Evolutionary conservation across 371 early-diverging fungal species (phyloP), one percentile per base, ranked within the genome.

Genomic region (Vairimorpha necatrix): DNA sequence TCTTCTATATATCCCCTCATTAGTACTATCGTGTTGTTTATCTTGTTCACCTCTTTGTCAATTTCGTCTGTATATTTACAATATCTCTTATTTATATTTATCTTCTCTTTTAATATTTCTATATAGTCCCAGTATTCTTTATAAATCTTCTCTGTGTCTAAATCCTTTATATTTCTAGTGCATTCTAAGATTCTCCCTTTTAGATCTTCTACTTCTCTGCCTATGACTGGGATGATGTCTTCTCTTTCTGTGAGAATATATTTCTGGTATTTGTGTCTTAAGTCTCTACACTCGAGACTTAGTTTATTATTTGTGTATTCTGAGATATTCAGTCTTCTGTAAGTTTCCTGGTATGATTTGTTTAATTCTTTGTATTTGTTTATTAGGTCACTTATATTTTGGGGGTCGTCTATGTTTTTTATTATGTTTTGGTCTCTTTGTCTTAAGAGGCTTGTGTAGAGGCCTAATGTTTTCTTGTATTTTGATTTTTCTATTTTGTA

Each of bases 241-340:
- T 60, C 60, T 34, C 73, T 72, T 13, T 72, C 39, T n/a, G 47
- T 54, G 11, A 67, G 28, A 46, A 74, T 61, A 58, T 74, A 74
- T 33, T 30, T 67, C 7, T 53, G 42, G 39, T 74, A 68, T 62
- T 60, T 67, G 26, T 67, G 24, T 30, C 60, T 48, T 33, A 53
- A 26, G 20, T 74, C 68, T 36, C 20, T 56, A 18, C 30, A 26
- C 18, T 56, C 30, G 30, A 28, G 6, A 26, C 4, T 26, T 7
- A 28, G 9, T 26, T 28, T 28, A 26, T 56, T 9, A 56, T 28
- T 28, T 28, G 24, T 32, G 30, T 28, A 56, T 9, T 56, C 28
- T 26, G 30, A 3, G 24, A 7, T 26, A 28, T 56, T 56, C 24
- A 28, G 30, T 7, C 13, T 28, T 6, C 18, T 13, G 1, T 28